phyloP scores from a whole-genome alignment of 495 filamentous ascomycete genomes.

The Daldinia childiae region DNA sequence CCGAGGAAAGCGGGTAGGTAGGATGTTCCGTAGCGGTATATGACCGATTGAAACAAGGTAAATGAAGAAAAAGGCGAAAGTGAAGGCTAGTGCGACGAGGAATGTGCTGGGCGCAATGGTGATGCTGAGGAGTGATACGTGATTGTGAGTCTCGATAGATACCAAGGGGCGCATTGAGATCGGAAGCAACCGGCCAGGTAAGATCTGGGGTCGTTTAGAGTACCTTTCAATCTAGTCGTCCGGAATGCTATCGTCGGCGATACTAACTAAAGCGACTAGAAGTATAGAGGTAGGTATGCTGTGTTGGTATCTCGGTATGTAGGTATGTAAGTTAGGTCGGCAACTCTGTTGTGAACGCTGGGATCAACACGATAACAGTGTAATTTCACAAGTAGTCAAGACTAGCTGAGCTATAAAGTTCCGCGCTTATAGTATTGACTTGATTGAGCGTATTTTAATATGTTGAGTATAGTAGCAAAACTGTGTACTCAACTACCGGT shows the following conservation, averaged over 20 bases:
- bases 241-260: background rate
- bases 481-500: conserved; percentile 12
- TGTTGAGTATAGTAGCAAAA: conserved; percentile 10
- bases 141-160: conserved; percentile 63
- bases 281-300: background rate
- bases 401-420: background rate
- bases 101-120: conserved; percentile 63
- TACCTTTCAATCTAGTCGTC: conserved; percentile 19
- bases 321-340: background rate
- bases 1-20: conserved; percentile 36
- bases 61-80: conserved; percentile 60
- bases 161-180: conserved; percentile 59
- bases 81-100: conserved; percentile 59
- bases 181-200: conserved; percentile 32
- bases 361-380: conserved; percentile 1
- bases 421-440: conserved; percentile 9
- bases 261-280: conserved; percentile 5
- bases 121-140: conserved; percentile 60
- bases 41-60: conserved; percentile 53
- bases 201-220: conserved; percentile 31
- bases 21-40: conserved; percentile 41
- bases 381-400: background rate
- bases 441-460: background rate
- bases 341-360: background rate
- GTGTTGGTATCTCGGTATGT: background rate